A percentile compares a stretch with the other conserved stretches of the same genome.
Conservation (phyloP, 2,329 filamentous ascomycete species). For the Alternaria gaisen region DNA sequence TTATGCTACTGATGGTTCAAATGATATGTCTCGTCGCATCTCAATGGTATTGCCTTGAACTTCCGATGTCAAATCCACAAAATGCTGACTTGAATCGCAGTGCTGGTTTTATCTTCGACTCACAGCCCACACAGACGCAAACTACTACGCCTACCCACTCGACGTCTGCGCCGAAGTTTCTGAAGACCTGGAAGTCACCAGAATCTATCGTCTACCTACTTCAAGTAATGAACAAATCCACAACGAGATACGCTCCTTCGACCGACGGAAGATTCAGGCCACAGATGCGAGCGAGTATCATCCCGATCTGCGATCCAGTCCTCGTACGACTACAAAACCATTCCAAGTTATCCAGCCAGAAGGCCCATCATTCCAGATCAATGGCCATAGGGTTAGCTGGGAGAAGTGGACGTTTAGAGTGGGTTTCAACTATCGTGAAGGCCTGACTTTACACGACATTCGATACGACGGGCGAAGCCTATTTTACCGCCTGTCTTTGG, state of each 20-base stretch:
- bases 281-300: conserved; percentile 32
- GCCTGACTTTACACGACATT: conserved; percentile 54
- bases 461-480: conserved; percentile 51
- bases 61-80: neutral
- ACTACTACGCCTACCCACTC: conserved; percentile 67
- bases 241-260: conserved; percentile 48
- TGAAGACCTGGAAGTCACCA: conserved; percentile 59
- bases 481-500: conserved; percentile 55
- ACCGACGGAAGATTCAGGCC: conserved; percentile 54
- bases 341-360: conserved; percentile 36
- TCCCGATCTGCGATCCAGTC: conserved; percentile 23
- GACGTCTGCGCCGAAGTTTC: conserved; percentile 63
- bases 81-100: conserved; percentile 18
- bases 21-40: conserved; percentile 59
- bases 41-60: conserved; percentile 56
- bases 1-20: conserved; percentile 64
- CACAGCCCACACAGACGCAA: conserved; percentile 57
- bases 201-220: conserved; percentile 60
- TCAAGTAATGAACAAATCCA: conserved; percentile 53
- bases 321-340: conserved; percentile 29
- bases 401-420: conserved; percentile 57
- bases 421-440: conserved; percentile 59
- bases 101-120: conserved; percentile 53
- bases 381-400: conserved; percentile 43
- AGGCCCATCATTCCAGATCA: conserved; percentile 34